These are phyloP conservation scores for Daphne laureola DNA, from an alignment of 441 rosid species.

Conservation along the genomic window DNA sequence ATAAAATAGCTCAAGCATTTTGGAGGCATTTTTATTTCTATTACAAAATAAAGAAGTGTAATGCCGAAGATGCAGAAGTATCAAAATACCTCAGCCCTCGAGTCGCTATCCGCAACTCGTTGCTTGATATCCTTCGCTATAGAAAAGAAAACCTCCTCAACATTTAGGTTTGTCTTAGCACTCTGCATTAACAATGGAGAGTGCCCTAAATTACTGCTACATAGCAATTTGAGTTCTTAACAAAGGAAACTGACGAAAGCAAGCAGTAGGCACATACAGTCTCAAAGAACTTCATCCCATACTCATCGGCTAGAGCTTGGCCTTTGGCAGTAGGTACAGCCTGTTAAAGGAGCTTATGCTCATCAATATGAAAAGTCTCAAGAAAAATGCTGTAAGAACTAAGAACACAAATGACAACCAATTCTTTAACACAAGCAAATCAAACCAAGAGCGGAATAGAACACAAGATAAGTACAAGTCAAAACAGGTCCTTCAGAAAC, in stretches of 20 bases:
- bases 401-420: no score
- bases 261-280: constrained; percentile 7
- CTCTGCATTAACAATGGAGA: constrained; percentile 7
- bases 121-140: constrained; percentile 15
- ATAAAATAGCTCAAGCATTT: no score
- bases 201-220: not conserved
- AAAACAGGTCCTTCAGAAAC: no score
- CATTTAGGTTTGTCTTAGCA: constrained; percentile 17
- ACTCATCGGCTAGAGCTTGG: constrained; percentile 37
- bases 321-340: constrained; percentile 85
- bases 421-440: no score
- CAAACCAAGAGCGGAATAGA: no score
- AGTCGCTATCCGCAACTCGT: constrained; percentile 15
- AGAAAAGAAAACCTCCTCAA: constrained; percentile 19
- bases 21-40: not conserved
- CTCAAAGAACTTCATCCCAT: constrained; percentile 19
- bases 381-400: not conserved
- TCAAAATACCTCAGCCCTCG: constrained; percentile 13
- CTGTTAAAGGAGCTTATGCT: constrained; percentile 21
- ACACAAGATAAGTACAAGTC: no score
- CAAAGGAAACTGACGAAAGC: no score
- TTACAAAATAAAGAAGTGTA: no score
- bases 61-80: not conserved
- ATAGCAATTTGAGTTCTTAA: constrained; percentile 5
- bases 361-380: constrained; percentile 5